A percentile compares a stretch with the other conserved stretches of the same genome.
These are phyloP conservation scores for Penicillium sp. DNA, from an alignment of 2,329 filamentous ascomycete genomes.

Conservation along the genomic window DNA sequence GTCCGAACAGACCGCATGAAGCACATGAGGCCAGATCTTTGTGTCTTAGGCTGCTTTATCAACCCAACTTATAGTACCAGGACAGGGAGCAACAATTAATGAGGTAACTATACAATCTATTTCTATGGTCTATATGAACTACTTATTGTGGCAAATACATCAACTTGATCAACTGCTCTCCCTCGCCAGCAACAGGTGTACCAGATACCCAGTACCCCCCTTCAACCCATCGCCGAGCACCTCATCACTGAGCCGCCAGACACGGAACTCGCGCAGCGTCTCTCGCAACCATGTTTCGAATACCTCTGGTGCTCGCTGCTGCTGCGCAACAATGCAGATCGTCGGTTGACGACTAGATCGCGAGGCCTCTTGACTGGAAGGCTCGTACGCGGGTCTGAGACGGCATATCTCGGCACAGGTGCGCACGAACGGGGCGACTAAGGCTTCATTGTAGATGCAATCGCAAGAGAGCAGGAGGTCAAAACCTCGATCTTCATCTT, in stretches of 20 bases:
- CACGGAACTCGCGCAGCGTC: conserved; percentile 68
- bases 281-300: conserved; percentile 78
- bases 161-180: conserved; percentile 6
- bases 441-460: conserved; percentile 90
- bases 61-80: too few relatives aligned
- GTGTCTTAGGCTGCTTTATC: background rate
- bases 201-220: conserved; percentile 73
- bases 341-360: conserved; percentile 50
- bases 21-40: background rate
- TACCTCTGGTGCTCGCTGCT: conserved; percentile 81
- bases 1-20: too few relatives aligned
- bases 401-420: conserved; percentile 76
- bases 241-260: conserved; percentile 74
- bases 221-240: conserved; percentile 63
- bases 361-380: conserved; percentile 18
- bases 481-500: conserved; percentile 54
- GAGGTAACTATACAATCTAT: background rate
- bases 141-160: background rate
- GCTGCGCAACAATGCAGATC: conserved; percentile 82
- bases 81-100: background rate
- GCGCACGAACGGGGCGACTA: conserved; percentile 79
- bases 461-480: conserved; percentile 84
- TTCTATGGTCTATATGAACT: background rate
- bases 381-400: conserved; percentile 50
- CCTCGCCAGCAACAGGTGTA: conserved; percentile 74